Evolutionary conservation across 2,329 filamentous ascomycete species (phyloP).

Genomic region (Microcyclosporella mali): DNA sequence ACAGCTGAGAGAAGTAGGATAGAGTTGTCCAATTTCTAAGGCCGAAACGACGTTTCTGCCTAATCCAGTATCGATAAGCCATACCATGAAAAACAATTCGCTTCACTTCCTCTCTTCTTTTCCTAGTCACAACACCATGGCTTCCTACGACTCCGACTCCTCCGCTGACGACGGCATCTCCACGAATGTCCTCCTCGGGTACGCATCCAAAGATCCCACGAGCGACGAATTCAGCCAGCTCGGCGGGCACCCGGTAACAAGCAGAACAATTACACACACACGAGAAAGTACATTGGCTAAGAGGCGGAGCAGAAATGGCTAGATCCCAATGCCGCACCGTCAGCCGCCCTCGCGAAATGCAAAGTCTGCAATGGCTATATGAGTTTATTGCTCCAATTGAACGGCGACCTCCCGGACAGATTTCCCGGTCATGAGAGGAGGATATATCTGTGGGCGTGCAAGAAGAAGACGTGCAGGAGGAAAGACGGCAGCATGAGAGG

Average conservation of each 20-base stretch:
- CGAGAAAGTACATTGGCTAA: conserved; percentile 13
- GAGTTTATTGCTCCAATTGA: conserved; percentile 80
- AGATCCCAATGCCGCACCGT: conserved; percentile 62
- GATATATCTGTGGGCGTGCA: conserved; percentile 80
- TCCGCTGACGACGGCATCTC: conserved; percentile 65
- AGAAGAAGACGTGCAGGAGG: conserved; percentile 68
- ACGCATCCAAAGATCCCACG: conserved; percentile 70
- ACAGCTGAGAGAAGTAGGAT: too few species aligned
- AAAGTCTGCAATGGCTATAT: conserved; percentile 79
- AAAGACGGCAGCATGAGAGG: conserved; percentile 76
- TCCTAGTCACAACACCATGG: conserved; percentile 13
- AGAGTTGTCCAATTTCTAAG: too few species aligned
- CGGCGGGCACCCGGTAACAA: conserved; percentile 74
- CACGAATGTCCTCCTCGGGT: conserved; percentile 86
- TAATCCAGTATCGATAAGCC: too few species aligned
- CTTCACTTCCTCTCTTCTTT: too few species aligned
- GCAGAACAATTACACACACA: conserved; percentile 1
- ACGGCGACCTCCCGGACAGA: conserved; percentile 78
- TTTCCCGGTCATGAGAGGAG: conserved; percentile 84
- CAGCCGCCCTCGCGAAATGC: conserved; percentile 73
- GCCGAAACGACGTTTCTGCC: too few species aligned
- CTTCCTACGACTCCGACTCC: conserved; percentile 80
- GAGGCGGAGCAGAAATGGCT: conserved; percentile 66
- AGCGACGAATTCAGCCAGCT: conserved; percentile 82
- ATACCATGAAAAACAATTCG: too few species aligned